Conservation (phyloP, 2,329 filamentous ascomycete genomes). For the Blastomyces percursus region DNA sequence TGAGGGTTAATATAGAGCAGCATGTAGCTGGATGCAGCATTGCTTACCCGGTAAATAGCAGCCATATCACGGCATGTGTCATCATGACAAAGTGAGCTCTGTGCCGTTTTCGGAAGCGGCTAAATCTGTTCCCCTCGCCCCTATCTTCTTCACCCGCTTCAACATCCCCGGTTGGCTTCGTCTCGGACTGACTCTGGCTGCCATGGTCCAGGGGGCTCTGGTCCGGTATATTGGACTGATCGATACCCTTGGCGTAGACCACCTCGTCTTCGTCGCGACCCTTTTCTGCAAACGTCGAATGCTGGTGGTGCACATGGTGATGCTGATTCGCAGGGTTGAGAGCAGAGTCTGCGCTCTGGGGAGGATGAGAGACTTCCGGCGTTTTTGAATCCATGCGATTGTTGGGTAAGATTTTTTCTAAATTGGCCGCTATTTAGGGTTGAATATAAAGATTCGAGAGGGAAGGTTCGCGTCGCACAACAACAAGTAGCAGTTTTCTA, state of each 20-base stretch:
- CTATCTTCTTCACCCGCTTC: constrained; percentile 33
- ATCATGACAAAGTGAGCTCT: constrained; percentile 28
- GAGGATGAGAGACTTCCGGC: neutral
- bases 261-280: constrained; percentile 1
- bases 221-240: constrained; percentile 29
- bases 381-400: neutral
- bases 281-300: constrained; percentile 1
- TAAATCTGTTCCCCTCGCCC: constrained; percentile 17
- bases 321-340: constrained; percentile 6
- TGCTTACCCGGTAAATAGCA: constrained; percentile 45
- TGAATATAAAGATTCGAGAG: neutral
- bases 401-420: no score
- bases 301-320: constrained; percentile 1
- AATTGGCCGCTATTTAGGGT: neutral
- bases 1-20: neutral
- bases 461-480: neutral
- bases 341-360: neutral
- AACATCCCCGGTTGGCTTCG: constrained; percentile 25
- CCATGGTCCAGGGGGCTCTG: constrained; percentile 33
- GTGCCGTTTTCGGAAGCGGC: constrained; percentile 18
- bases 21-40: neutral
- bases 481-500: neutral
- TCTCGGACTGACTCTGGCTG: constrained; percentile 11
- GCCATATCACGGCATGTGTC: constrained; percentile 39
- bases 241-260: constrained; percentile 28